Conservation (phyloP, 345 rosid genomes). For the Camelina laxa region DNA sequence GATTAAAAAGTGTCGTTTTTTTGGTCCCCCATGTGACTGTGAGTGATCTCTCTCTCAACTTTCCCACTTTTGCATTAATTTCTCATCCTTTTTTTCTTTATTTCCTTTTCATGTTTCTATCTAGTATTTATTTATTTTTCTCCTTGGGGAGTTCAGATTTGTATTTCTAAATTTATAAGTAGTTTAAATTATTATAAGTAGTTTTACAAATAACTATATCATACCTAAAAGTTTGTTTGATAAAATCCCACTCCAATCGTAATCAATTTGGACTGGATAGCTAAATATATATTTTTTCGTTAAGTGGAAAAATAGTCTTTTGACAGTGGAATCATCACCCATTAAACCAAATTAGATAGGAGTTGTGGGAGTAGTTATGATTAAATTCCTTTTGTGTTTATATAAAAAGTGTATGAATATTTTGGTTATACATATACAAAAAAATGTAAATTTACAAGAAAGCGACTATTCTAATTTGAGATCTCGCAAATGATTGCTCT, state of each 20-base stretch:
- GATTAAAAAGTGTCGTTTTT: slow-evolving; percentile 19
- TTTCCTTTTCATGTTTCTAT: slow-evolving; percentile 18
- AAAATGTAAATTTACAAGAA: neutral
- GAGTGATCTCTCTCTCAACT: slow-evolving; percentile 58
- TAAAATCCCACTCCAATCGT: neutral
- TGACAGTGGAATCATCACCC: neutral
- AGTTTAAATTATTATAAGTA: neutral
- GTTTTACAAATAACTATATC: too few relatives aligned
- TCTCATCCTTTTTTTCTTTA: slow-evolving; percentile 32
- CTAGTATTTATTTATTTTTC: neutral
- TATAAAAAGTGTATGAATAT: slow-evolving; percentile 10
- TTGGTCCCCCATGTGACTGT: slow-evolving; percentile 50
- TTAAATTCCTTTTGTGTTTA: slow-evolving; percentile 26
- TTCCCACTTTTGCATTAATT: slow-evolving; percentile 47
- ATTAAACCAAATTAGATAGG: slow-evolving; percentile 1
- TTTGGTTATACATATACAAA: slow-evolving; percentile 4
- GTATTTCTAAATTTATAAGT: neutral
- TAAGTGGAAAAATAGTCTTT: slow-evolving; percentile 4
- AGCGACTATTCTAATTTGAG: slow-evolving; percentile 28
- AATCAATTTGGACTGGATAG: neutral
- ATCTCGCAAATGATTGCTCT: slow-evolving; percentile 38
- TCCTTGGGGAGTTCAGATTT: too few relatives aligned
- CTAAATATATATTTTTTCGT: neutral
- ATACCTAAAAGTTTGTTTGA: neutral
- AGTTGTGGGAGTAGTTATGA: slow-evolving; percentile 37